phyloP scores from a whole-genome alignment of 225 moss, liverwort and hornwort genomes.

The Sphagnum contortum region DNA sequence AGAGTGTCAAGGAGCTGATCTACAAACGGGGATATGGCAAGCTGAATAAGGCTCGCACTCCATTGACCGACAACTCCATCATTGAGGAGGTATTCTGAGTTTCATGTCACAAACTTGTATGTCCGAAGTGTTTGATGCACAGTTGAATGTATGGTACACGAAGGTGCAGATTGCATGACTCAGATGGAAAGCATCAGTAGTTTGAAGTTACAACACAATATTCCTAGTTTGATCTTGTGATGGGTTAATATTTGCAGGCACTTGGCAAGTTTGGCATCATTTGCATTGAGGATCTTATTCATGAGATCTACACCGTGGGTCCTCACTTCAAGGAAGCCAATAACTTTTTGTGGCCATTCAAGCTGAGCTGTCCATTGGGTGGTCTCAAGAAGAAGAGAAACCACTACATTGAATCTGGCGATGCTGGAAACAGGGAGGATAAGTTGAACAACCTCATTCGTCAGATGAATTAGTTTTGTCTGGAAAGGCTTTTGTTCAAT shows the following conservation, averaged over 20 bases:
- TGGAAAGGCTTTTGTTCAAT: no score
- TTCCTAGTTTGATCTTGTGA: no score
- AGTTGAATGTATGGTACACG: no score
- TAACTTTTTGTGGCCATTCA: constrained; percentile 50
- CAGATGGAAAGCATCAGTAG: no score
- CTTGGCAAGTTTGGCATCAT: constrained; percentile 40
- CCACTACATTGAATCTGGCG: constrained; percentile 33
- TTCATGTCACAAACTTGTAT: no score
- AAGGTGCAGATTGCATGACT: no score
- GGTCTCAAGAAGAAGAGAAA: constrained; percentile 39
- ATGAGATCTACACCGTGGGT: constrained; percentile 37
- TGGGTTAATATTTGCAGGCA: constrained; percentile 6
- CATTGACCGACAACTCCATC: constrained; percentile 52
- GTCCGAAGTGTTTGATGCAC: no score
- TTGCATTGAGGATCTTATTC: constrained; percentile 39
- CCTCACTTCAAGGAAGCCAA: constrained; percentile 46
- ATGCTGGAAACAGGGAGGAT: constrained; percentile 37
- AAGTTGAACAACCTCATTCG: constrained; percentile 34
- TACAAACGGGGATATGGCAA: constrained; percentile 64
- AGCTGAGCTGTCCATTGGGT: constrained; percentile 36
- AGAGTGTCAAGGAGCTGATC: constrained; percentile 62
- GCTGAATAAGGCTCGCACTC: constrained; percentile 38
- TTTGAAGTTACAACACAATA: no score
- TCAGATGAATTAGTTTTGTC: constrained; percentile 24
- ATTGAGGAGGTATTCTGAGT: constrained; percentile 16